Percentiles rank a stretch among this genome's conserved stretches.
These are phyloP conservation scores for Vinca minor DNA, from an alignment of 257 asterid species.

Conservation along the genomic window DNA sequence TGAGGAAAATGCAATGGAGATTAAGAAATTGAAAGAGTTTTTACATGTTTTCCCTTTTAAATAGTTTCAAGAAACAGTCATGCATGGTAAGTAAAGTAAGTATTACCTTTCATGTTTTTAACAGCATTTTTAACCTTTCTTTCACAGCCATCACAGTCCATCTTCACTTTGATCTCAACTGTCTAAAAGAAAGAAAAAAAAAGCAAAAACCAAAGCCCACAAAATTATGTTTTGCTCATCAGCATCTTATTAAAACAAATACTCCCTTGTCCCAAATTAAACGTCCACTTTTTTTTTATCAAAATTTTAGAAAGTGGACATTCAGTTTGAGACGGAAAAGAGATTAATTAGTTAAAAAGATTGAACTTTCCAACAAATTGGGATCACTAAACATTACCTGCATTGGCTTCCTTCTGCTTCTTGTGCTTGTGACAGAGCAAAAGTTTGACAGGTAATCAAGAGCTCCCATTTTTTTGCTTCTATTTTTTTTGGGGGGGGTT, in stretches of 20 bases:
- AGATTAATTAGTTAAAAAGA: too few relatives aligned
- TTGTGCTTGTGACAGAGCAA: constrained; percentile 58
- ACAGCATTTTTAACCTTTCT: constrained; percentile 77
- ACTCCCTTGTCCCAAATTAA: too few relatives aligned
- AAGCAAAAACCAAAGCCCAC: background rate
- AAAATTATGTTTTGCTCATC: background rate
- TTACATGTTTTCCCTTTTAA: background rate
- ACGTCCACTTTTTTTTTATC: too few relatives aligned
- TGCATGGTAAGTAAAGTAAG: background rate
- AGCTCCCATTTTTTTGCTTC: constrained; percentile 52
- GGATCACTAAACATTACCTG: constrained; percentile 47
- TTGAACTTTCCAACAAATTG: too few relatives aligned
- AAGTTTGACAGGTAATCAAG: constrained; percentile 78
- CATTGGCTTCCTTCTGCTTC: constrained; percentile 61
- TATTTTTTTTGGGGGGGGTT: too few relatives aligned
- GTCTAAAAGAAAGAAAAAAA: constrained; percentile 61
- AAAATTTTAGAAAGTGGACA: too few relatives aligned
- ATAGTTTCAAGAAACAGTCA: background rate
- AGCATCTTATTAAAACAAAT: too few relatives aligned
- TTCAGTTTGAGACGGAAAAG: too few relatives aligned
- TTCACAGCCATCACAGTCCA: constrained; percentile 96
- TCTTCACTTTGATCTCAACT: constrained; percentile 78
- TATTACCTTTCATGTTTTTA: constrained; percentile 64
- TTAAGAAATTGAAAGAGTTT: background rate
- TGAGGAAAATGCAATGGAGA: background rate